Evolutionary conservation across 2,329 filamentous ascomycete species (phyloP).

Genomic region (Chlorencoelia australis): DNA sequence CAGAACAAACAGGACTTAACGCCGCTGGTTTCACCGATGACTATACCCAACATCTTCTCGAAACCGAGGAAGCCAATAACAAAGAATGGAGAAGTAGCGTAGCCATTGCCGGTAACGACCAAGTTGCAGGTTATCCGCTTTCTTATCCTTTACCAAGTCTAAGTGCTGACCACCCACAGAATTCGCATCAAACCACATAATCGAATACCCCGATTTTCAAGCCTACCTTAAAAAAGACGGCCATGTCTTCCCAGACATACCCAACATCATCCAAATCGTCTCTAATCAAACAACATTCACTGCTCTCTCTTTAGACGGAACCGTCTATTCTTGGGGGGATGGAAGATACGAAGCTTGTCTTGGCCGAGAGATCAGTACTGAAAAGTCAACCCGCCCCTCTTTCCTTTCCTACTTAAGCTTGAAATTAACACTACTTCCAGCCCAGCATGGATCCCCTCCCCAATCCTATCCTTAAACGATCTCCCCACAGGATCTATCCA

Average conservation of each 20-base stretch:
- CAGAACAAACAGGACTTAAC: too few relatives aligned
- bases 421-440: conserved; percentile 20
- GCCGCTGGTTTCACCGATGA: conserved; percentile 25
- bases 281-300: conserved; percentile 32
- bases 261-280: conserved; percentile 16
- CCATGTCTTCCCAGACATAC: not conserved
- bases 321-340: conserved; percentile 43
- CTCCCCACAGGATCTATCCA: conserved; percentile 41
- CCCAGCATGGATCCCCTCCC: conserved; percentile 36
- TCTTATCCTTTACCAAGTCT: not conserved
- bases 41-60: conserved; percentile 13
- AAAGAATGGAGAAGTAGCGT: conserved; percentile 17
- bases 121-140: conserved; percentile 10
- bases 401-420: not conserved
- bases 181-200: conserved; percentile 5
- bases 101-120: conserved; percentile 29
- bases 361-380: conserved; percentile 34
- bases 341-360: conserved; percentile 46
- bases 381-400: conserved; percentile 7
- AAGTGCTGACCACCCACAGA: not conserved
- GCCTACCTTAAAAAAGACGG: conserved; percentile 7
- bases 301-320: conserved; percentile 27
- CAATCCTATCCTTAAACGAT: conserved; percentile 39
- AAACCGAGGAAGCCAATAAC: too few relatives aligned
- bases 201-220: conserved; percentile 13